phyloP scores from a whole-genome alignment of 2,329 filamentous ascomycete species.

The Ceratocystis ficicola region DNA sequence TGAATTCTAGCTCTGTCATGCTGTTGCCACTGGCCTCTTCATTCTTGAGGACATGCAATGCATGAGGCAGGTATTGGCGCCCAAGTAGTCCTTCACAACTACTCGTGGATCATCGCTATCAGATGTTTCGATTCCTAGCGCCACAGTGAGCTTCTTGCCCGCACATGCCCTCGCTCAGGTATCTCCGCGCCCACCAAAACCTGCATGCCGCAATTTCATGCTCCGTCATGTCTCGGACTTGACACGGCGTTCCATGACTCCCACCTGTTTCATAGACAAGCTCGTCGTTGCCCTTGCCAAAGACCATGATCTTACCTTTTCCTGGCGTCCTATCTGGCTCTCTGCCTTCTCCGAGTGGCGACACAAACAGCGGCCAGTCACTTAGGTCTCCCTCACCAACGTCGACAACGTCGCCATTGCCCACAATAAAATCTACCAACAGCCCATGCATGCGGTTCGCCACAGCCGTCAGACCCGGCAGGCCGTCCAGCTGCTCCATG shows the following conservation, averaged over 20 bases:
- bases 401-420: conserved; percentile 27
- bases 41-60: fast-evolving
- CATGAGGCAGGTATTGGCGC: neutral
- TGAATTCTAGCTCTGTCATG: too few relatives aligned
- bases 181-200: conserved; percentile 50
- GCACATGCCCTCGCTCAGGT: conserved; percentile 34
- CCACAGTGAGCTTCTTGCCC: too few relatives aligned
- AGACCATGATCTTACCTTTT: conserved; percentile 39
- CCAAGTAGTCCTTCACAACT: too few relatives aligned
- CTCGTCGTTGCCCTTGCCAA: conserved; percentile 50
- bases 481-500: conserved; percentile 28
- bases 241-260: conserved; percentile 34
- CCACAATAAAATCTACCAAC: conserved; percentile 30
- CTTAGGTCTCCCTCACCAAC: conserved; percentile 23
- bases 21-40: neutral
- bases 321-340: conserved; percentile 21
- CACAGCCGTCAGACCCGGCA: conserved; percentile 31
- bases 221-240: conserved; percentile 33
- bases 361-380: conserved; percentile 35
- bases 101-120: too few relatives aligned
- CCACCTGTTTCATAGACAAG: conserved; percentile 29
- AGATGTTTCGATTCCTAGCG: too few relatives aligned
- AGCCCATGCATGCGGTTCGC: conserved; percentile 35
- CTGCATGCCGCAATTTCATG: conserved; percentile 39
- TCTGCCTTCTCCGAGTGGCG: conserved; percentile 29